Conservation (phyloP, 1,139 yeast species). For the Hanseniaspora gamundiae region DNA sequence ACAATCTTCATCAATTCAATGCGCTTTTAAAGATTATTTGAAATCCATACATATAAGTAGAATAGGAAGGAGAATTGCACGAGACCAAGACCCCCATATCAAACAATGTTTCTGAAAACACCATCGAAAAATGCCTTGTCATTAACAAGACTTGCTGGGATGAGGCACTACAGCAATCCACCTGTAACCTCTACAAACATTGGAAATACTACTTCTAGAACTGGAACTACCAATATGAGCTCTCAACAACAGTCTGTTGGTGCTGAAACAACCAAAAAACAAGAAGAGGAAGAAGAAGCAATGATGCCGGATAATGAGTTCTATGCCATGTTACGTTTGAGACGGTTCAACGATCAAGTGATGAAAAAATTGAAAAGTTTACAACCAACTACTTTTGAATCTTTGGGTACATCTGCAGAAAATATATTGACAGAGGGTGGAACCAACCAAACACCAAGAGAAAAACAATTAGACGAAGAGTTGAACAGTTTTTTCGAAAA, state of each 20-base stretch:
- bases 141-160: neutral
- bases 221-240: neutral
- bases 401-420: constrained; percentile 9
- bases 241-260: no score
- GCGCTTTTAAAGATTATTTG: no score
- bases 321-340: constrained; percentile 12
- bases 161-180: neutral
- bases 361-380: constrained; percentile 14
- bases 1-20: no score
- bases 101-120: no score
- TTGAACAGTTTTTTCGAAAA: constrained; percentile 18
- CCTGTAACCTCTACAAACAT: neutral
- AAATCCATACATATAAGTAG: no score
- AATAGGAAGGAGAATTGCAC: no score
- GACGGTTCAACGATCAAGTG: constrained; percentile 18
- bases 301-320: neutral
- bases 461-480: constrained; percentile 22
- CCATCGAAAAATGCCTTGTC: neutral
- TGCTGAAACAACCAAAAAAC: neutral
- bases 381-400: constrained; percentile 14
- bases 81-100: no score
- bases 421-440: constrained; percentile 5
- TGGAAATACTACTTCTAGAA: no score
- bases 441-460: constrained; percentile 18
- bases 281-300: constrained; percentile 10